phyloP scores from a whole-genome alignment of 805 yeast genomes.

The Citeromyces matritensis region DNA sequence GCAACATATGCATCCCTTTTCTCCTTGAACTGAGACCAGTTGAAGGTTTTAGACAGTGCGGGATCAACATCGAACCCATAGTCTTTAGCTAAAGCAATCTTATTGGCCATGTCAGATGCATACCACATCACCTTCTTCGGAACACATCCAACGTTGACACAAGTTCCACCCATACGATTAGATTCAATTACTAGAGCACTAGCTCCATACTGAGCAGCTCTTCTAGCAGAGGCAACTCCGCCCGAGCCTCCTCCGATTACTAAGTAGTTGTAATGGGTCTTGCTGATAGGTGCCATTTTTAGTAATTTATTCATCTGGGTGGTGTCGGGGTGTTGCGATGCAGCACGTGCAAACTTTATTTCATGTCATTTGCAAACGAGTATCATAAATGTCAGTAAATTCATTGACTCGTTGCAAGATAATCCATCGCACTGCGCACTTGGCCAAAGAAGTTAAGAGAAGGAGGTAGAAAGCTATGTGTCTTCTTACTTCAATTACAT shows the following conservation, averaged over 20 bases:
- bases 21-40: conserved; percentile 70
- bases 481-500: no score
- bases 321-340: no score
- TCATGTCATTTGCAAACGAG: no score
- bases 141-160: conserved; percentile 98
- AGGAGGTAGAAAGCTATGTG: no score
- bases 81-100: conserved; percentile 57
- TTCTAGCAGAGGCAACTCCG: conserved; percentile 96
- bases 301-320: no score
- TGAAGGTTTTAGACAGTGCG: conserved; percentile 43
- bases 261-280: conserved; percentile 66
- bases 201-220: conserved; percentile 91
- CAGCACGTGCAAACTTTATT: no score
- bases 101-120: conserved; percentile 79
- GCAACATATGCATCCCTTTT: conserved; percentile 87
- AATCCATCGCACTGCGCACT: no score
- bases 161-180: conserved; percentile 85
- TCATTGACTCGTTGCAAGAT: no score
- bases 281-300: conserved; percentile 3
- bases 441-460: no score
- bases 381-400: no score
- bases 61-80: conserved; percentile 64
- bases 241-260: conserved; percentile 99
- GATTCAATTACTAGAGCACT: conserved; percentile 75
- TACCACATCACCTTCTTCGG: conserved; percentile 99